Percentiles rank a stretch among this genome's conserved stretches.
These are phyloP conservation scores for Boletus reticulatus DNA, from an alignment of 768 basidiomycete genomes.

Conservation along the genomic window DNA sequence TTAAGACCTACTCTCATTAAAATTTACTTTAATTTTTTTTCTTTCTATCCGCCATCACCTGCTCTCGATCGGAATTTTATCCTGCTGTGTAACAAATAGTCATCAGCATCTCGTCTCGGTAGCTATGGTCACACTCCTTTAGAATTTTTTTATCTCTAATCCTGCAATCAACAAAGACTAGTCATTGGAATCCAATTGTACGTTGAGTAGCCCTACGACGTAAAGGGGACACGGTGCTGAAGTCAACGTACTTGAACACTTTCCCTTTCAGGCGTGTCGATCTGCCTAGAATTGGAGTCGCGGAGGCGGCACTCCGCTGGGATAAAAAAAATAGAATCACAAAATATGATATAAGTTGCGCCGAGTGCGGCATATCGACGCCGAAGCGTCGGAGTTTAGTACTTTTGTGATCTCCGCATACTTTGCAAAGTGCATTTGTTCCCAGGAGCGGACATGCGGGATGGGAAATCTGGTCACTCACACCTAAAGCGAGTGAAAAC, in stretches of 20 bases:
- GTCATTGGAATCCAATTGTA: slow-evolving; percentile 3
- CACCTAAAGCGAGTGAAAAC: background rate
- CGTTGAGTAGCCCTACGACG: background rate
- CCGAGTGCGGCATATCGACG: background rate
- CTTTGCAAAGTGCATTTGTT: background rate
- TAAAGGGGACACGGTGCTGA: background rate
- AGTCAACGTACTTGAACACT: slow-evolving; percentile 2
- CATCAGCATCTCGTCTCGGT: slow-evolving; percentile 12
- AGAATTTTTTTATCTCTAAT: slow-evolving; percentile 21
- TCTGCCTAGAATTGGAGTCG: background rate
- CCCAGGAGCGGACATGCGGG: slow-evolving; percentile 5
- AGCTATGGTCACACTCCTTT: slow-evolving; percentile 21
- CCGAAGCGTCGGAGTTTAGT: slow-evolving; percentile 6
- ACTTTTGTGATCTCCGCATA: background rate
- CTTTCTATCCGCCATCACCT: background rate
- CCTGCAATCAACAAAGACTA: slow-evolving; percentile 16
- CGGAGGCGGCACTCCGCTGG: background rate
- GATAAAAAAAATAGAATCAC: too few relatives aligned
- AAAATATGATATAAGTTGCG: too few relatives aligned
- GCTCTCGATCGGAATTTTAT: slow-evolving; percentile 2
- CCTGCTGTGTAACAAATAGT: slow-evolving; percentile 21
- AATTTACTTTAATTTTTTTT: background rate
- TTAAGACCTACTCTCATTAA: slow-evolving; percentile 25
- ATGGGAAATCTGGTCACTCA: background rate
- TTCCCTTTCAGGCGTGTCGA: slow-evolving; percentile 8